A percentile compares a stretch with the other conserved stretches of the same genome.
Evolutionary conservation across 768 basidiomycete genomes (phyloP).

Genomic region (Lactarius pseudohatsudake): DNA sequence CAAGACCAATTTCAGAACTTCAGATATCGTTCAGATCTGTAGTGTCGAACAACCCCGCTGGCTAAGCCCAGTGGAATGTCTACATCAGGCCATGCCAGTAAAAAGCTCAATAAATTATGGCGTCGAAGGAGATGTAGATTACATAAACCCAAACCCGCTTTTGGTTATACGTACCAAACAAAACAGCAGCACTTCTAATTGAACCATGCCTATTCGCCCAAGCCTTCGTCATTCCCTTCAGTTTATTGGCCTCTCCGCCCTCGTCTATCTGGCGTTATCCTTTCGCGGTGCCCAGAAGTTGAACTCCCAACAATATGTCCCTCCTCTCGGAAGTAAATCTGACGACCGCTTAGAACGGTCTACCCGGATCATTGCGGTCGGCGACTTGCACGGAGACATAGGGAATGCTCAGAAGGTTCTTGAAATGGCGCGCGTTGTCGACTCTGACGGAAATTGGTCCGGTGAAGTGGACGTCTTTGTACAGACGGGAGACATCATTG

Average conservation of each 20-base stretch:
- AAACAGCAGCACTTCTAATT: background rate
- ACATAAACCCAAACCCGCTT: no score
- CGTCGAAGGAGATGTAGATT: no score
- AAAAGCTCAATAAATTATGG: no score
- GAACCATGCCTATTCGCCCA: slow-evolving; percentile 5
- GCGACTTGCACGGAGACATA: slow-evolving; percentile 90
- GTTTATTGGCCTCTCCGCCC: background rate
- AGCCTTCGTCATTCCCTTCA: slow-evolving; percentile 31
- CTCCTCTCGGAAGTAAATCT: background rate
- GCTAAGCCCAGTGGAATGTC: no score
- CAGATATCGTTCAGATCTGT: no score
- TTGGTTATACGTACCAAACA: background rate
- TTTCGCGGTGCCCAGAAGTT: background rate
- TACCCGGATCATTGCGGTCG: slow-evolving; percentile 77
- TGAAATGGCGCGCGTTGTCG: slow-evolving; percentile 74
- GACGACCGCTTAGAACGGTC: slow-evolving; percentile 3
- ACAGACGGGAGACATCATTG: slow-evolving; percentile 95
- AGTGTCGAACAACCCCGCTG: no score
- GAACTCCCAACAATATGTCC: background rate
- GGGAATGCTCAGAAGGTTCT: slow-evolving; percentile 78
- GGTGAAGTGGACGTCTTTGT: slow-evolving; percentile 84
- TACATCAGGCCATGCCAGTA: no score
- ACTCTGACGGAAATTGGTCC: slow-evolving; percentile 74
- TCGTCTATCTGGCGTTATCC: slow-evolving; percentile 8
- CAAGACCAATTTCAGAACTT: background rate